Conservation (phyloP, 768 basidiomycete genomes). For the Russula lepida region DNA sequence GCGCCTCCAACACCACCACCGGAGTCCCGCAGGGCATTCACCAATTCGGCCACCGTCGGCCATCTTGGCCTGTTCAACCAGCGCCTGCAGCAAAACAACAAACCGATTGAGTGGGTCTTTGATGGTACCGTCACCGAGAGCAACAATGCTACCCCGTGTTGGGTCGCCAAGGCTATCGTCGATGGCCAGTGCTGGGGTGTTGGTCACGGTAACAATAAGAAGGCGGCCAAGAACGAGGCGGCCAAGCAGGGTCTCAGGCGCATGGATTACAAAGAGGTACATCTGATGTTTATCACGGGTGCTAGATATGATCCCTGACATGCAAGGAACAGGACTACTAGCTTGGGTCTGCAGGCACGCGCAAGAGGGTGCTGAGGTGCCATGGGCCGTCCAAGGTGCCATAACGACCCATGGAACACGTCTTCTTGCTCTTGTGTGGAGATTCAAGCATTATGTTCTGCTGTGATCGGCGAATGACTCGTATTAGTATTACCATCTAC, state of each 20-base stretch:
- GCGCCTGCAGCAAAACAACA: constrained; percentile 49
- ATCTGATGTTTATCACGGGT: neutral
- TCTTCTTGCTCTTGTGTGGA: constrained; percentile 21
- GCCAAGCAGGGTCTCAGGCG: constrained; percentile 62
- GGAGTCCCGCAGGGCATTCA: neutral
- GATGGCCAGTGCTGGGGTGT: constrained; percentile 50
- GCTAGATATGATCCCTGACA: neutral
- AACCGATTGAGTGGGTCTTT: constrained; percentile 65
- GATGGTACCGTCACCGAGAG: constrained; percentile 38
- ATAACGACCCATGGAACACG: neutral
- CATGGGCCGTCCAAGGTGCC: too few relatives aligned
- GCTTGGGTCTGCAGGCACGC: constrained; percentile 27
- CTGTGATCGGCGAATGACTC: neutral
- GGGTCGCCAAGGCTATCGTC: constrained; percentile 59
- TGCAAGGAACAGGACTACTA: constrained; percentile 13
- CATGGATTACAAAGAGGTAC: constrained; percentile 47
- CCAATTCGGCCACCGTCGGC: constrained; percentile 35
- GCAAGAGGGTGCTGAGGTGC: constrained; percentile 27
- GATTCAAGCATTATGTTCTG: constrained; percentile 5
- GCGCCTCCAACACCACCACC: constrained; percentile 16
- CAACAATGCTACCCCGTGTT: constrained; percentile 64
- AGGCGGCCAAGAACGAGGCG: constrained; percentile 71
- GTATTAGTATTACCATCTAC: neutral
- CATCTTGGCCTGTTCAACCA: constrained; percentile 80
- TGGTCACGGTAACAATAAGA: constrained; percentile 70